phyloP scores from a whole-genome alignment of 2,329 filamentous ascomycete species.

The Colletotrichum tabaci region DNA sequence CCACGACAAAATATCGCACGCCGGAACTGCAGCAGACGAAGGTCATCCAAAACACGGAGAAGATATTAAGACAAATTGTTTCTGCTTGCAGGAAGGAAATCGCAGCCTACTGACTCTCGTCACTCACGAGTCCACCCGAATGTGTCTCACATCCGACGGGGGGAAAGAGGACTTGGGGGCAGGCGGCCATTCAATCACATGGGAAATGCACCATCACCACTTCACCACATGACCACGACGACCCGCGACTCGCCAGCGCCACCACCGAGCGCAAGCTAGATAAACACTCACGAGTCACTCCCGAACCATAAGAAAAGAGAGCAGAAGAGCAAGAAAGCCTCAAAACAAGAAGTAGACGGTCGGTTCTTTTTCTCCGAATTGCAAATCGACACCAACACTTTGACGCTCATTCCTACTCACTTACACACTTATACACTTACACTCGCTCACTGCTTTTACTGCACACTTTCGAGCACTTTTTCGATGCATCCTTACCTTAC shows the following conservation, averaged over 20 bases:
- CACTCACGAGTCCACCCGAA: not conserved
- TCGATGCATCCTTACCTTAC: slow-evolving; percentile 3
- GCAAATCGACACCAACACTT: not conserved
- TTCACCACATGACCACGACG: slow-evolving; percentile 26
- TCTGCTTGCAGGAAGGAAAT: not conserved
- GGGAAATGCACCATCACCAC: slow-evolving; percentile 26
- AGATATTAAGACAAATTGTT: not conserved
- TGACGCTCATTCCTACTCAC: not conserved
- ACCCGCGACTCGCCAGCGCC: slow-evolving; percentile 18
- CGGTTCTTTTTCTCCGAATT: not conserved
- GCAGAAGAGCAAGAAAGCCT: not conserved
- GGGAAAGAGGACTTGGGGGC: not conserved
- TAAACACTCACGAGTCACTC: slow-evolving; percentile 1
- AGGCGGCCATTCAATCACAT: slow-evolving; percentile 25
- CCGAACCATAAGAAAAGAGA: not conserved
- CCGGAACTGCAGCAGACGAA: slow-evolving; percentile 5
- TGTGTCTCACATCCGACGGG: slow-evolving; percentile 8
- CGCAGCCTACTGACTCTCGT: not conserved
- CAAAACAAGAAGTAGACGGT: not conserved
- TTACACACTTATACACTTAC: not conserved
- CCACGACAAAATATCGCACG: not conserved
- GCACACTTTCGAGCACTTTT: not conserved
- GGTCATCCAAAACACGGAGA: slow-evolving; percentile 4
- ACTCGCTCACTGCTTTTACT: not conserved
- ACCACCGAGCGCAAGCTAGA: slow-evolving; percentile 9